A percentile compares a stretch with the other conserved stretches of the same genome.
phyloP scores from a whole-genome alignment of 2,329 filamentous ascomycete genomes.

The Chrysoporthe austroafricana region DNA sequence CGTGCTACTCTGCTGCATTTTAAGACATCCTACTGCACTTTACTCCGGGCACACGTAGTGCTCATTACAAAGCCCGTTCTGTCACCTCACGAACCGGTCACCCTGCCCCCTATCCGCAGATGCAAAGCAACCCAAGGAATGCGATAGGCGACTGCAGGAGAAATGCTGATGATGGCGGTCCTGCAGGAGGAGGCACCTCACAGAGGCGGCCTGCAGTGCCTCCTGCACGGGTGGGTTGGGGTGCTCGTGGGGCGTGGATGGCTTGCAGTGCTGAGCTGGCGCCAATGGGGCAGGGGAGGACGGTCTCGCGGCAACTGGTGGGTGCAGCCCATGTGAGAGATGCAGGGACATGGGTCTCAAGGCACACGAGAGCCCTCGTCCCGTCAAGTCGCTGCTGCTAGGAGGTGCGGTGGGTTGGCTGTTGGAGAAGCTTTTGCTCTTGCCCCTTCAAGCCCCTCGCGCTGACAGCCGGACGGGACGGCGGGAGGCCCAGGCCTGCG shows the following conservation, averaged over 20 bases:
- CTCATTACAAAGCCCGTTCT: no score
- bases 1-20: neutral
- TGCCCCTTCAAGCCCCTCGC: neutral
- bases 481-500: no score
- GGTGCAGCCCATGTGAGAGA: slow-evolving; percentile 7
- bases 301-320: slow-evolving; percentile 18
- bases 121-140: no score
- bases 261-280: slow-evolving; percentile 22
- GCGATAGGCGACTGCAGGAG: neutral
- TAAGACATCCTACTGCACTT: neutral
- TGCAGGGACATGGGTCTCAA: slow-evolving; percentile 11
- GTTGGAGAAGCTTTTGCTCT: neutral
- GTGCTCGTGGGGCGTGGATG: neutral
- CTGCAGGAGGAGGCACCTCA: neutral
- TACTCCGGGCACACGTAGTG: no score
- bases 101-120: neutral
- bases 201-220: neutral
- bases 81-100: neutral
- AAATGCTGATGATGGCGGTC: neutral
- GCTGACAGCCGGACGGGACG: no score
- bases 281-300: slow-evolving; percentile 16
- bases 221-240: slow-evolving; percentile 1
- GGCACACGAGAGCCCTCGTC: slow-evolving; percentile 1
- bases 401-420: neutral
- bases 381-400: neutral